Evolutionary conservation across 768 basidiomycete genomes (phyloP), one percentile per base, ranked within the genome.

Genomic region (Pleurotus tuber-regium): DNA sequence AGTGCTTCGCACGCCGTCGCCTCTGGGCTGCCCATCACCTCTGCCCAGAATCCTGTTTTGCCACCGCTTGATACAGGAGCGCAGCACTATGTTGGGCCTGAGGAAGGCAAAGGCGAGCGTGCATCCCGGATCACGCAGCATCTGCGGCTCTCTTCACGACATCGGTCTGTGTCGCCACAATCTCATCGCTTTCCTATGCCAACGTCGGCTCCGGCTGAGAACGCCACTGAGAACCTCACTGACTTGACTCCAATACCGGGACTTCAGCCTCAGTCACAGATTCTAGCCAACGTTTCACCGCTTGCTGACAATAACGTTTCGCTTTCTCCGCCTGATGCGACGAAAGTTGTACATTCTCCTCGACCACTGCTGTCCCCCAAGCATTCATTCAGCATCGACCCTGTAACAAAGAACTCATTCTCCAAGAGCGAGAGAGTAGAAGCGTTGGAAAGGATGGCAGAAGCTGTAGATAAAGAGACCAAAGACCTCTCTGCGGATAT

Each of bases 371-470:
- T 80, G 14, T 87, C 86, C 0, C 86, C 87, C 4, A 86, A 84
- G 56, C 74, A 74, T 35, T 80, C 83, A 0, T 81, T 74, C 52
- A 64, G 73, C 9, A 63, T 66, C 5, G 71, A 75, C 47, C 70
- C 72, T 1, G 62, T 74, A 26, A 66, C 67, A 30, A 63, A 69
- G 18, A 62, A 64, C 8, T 64, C 72, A 2, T 46, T 76, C 19
- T 61, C 70, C 25, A 80, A 75, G 69, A 80, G 79, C 59, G 76
- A 80, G 52, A 66, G 81, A n/a, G 87, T 92, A 5, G 80, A 81
- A 53, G 71, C 76, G 54, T 71, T 92, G 47, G 90, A 92, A 67
- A 75, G 77, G 63, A 82, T 92, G 74, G 89, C 86, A 0, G 84
- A 80, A 26, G 77, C 77, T 51, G 82, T 79, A 0, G 75, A 61